phyloP scores from a whole-genome alignment of 225 moss, liverwort and hornwort species.

The Physcomitrium patens region DNA sequence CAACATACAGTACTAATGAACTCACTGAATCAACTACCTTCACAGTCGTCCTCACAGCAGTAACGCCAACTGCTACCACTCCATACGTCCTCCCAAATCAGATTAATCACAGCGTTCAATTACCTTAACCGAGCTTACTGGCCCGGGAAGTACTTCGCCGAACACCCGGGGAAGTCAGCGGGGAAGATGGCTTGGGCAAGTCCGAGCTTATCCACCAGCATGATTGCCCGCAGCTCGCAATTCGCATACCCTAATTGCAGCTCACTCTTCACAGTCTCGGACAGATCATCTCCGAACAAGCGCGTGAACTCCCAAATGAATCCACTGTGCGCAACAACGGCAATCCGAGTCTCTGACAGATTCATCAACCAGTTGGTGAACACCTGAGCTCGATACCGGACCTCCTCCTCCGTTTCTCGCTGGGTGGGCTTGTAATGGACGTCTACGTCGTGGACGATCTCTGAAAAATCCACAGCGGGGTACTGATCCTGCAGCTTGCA shows the following conservation, averaged over 20 bases:
- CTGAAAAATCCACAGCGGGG: constrained; percentile 73
- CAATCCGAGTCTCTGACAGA: constrained; percentile 66
- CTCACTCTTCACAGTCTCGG: constrained; percentile 37
- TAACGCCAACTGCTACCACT: too few relatives aligned
- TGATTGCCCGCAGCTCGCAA: constrained; percentile 69
- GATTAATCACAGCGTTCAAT: too few relatives aligned
- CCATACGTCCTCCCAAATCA: too few relatives aligned
- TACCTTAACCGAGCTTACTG: constrained; percentile 3
- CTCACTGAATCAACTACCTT: too few relatives aligned
- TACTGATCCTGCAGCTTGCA: constrained; percentile 51
- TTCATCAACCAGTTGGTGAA: constrained; percentile 74
- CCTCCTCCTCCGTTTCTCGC: constrained; percentile 51
- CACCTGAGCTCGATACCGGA: constrained; percentile 47
- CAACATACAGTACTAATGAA: too few relatives aligned
- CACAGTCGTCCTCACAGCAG: too few relatives aligned
- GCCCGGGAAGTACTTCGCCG: constrained; percentile 28
- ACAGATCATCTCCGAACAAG: constrained; percentile 64
- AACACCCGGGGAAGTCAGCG: constrained; percentile 45
- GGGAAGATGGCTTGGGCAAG: constrained; percentile 27
- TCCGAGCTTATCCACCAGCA: constrained; percentile 65
- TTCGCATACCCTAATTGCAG: constrained; percentile 53
- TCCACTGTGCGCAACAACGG: constrained; percentile 74
- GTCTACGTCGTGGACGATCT: constrained; percentile 57
- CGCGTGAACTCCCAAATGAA: constrained; percentile 69
- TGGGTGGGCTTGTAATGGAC: constrained; percentile 51